Percentiles rank a stretch among this genome's conserved stretches.
Evolutionary conservation across 352 stramenopile genomes (phyloP).

Genomic region (Phytophthora fragariae): DNA sequence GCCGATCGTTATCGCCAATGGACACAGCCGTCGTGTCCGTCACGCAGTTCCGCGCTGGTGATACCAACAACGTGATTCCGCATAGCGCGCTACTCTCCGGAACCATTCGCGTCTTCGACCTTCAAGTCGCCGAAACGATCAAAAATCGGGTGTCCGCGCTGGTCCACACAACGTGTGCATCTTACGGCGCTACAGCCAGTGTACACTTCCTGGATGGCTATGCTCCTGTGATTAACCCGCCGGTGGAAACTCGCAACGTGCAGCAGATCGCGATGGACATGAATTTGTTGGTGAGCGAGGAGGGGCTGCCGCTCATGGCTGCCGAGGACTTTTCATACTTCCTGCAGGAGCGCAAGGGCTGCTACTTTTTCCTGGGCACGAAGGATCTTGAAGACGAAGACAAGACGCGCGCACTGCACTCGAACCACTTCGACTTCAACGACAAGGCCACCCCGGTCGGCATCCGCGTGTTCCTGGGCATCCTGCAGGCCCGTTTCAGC

Average conservation of each 20-base stretch:
- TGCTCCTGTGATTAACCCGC: slow-evolving; percentile 79
- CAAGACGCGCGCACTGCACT: slow-evolving; percentile 74
- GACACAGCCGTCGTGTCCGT: slow-evolving; percentile 94
- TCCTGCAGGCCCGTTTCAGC: slow-evolving; percentile 73
- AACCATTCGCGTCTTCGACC: slow-evolving; percentile 94
- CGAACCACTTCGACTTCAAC: slow-evolving; percentile 87
- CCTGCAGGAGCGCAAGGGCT: slow-evolving; percentile 82
- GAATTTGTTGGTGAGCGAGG: slow-evolving; percentile 78
- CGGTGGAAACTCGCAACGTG: slow-evolving; percentile 80
- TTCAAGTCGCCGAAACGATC: slow-evolving; percentile 84
- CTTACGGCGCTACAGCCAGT: slow-evolving; percentile 74
- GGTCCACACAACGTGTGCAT: slow-evolving; percentile 83
- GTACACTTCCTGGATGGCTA: slow-evolving; percentile 80
- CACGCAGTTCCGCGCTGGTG: slow-evolving; percentile 91
- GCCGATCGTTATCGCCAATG: slow-evolving; percentile 88
- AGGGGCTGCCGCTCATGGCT: slow-evolving; percentile 92
- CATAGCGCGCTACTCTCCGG: slow-evolving; percentile 82
- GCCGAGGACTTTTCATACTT: slow-evolving; percentile 96
- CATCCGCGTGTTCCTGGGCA: slow-evolving; percentile 81
- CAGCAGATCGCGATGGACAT: slow-evolving; percentile 80
- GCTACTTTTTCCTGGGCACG: slow-evolving; percentile 88
- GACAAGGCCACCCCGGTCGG: slow-evolving; percentile 85
- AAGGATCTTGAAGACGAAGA: slow-evolving; percentile 69
- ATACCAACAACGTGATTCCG: slow-evolving; percentile 96
- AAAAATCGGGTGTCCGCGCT: slow-evolving; percentile 87